Evolutionary conservation across 345 rosid genomes (phyloP), one percentile per base, ranked within the genome.

Genomic region (Eucalyptus cloeziana): DNA sequence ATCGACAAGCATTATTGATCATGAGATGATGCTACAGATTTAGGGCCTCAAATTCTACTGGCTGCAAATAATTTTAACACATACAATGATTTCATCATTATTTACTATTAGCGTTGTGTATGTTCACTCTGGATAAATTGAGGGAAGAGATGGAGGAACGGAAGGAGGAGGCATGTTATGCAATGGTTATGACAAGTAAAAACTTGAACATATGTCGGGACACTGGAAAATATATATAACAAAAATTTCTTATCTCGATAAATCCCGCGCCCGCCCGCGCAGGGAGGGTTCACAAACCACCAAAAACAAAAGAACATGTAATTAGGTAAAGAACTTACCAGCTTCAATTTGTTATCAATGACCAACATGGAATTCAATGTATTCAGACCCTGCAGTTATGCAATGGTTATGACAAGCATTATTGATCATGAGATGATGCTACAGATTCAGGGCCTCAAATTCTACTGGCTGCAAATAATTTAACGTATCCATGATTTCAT

Each of bases 261-360:
- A 12, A 31, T 7, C 4, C 33, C 16, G 13, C 14, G 49, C 14
- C 5, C 49, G 13, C 12, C 49, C 49, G 1, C 13, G 49, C 49
- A 1, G 49, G 49, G 49, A 49, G 49, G 49, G 13, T 49, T 49
- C 49, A 49, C 49, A 49, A 49, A 12, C 50, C 50, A 47, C 49
- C 17, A 50, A 50, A 50, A 50, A 50, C 16, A 50, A 4, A 50
- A 50, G 17, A 4, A 31, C 37, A 4, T 30, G 71, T 30, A 67
- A 31, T 58, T 15, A 24, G 69, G 2, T 51, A 24, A 13, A 87
- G 86, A 11, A 92, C 95, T 92, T 91, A 94, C 95, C 93, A 94
- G 90, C 92, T 93, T 95, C 88, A 92, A 67, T 64, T 92, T 95
- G 90, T 89, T 89, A 85, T 92, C 96, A 8, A 95, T 94, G 24